Percentiles rank a stretch among this genome's conserved stretches.
Evolutionary conservation across 140 eudicot species (phyloP).

Genomic region (Eryngium alpinum): DNA sequence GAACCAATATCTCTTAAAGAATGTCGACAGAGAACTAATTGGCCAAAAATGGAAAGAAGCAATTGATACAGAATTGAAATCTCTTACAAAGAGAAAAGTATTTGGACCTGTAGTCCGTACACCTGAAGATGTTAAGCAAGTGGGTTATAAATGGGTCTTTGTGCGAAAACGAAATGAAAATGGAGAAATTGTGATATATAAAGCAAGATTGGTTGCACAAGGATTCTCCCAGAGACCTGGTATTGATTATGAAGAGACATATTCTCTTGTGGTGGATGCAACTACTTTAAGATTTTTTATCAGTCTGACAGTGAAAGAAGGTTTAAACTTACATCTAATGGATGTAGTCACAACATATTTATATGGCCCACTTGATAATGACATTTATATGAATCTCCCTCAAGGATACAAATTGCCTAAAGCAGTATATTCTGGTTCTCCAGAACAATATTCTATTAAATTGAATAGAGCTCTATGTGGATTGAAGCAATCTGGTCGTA

Average conservation of each 20-base stretch:
- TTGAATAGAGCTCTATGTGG: conserved; percentile 13
- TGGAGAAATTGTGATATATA: conserved; percentile 19
- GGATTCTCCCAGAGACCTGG: too few relatives aligned
- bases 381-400: conserved; percentile 21
- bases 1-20: conserved; percentile 16
- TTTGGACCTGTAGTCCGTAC: conserved; percentile 17
- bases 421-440: not conserved
- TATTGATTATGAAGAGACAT: too few relatives aligned
- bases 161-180: conserved; percentile 26
- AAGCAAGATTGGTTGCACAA: conserved; percentile 24
- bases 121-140: conserved; percentile 8
- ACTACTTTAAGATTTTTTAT: conserved; percentile 16
- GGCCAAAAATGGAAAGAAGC: conserved; percentile 21
- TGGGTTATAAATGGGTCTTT: conserved; percentile 24
- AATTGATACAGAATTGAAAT: conserved; percentile 4
- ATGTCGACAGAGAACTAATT: conserved; percentile 21
- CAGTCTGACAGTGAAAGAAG: conserved; percentile 8
- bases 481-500: conserved; percentile 19
- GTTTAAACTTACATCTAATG: conserved; percentile 20
- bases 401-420: conserved; percentile 18
- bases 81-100: conserved; percentile 12
- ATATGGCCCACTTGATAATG: too few relatives aligned
- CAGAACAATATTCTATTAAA: conserved; percentile 9
- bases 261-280: too few relatives aligned
- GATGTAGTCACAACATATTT: conserved; percentile 29